Base-by-base conservation (phyloP, 306 rosid species). In the Begonia loranthoides region DNA sequence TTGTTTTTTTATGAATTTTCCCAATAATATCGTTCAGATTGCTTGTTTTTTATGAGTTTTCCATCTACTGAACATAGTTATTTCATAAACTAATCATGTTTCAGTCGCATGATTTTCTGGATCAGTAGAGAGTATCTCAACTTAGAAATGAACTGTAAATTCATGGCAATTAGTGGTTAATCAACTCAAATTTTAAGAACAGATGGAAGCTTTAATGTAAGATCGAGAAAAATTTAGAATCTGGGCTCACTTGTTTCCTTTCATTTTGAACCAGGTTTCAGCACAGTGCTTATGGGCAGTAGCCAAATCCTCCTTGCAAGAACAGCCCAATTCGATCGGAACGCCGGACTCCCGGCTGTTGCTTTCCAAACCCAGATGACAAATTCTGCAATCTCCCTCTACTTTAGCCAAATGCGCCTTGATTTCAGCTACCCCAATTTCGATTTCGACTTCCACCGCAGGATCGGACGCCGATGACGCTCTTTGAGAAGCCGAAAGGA, bases 401-500 rank as follows among this genome's bases (percentile, higher is more conserved):
- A 43, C 15, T 10, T 43, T 43, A 10, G 14, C 47, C 47, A 43
- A 43, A 43, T 43, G 14, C 15, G 6, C 15, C 47, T 10, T 43
- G 15, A 43, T 43, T n/a, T 43, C 47, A 43, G 47, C 5, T 6
- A 43, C 14, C 21, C 51, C 16, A 48, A 1, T 13, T 48, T 15
- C 51, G 16, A 48, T 14, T 13, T 48, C 21, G 16, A 48, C 51
- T 48, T 48, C n/a, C 17, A 48, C 51, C 13, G 47, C 1, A 12
- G 17, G 14, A 9, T 16, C 17, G 7, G 51, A 12, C 3, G 21
- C 17, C 51, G 51, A 15, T 0, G 51, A 49, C 17, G 10, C 52
- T 15, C 21, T 43, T 43, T 43, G 58, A 15, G 87, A 77, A 52
- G 60, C 75, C 44, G 64, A 41, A 61, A 19, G 79, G 52, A 47